These are phyloP conservation scores for Boletus holoroseus DNA, from an alignment of 1,284 basidiomycete species.

Conservation along the genomic window DNA sequence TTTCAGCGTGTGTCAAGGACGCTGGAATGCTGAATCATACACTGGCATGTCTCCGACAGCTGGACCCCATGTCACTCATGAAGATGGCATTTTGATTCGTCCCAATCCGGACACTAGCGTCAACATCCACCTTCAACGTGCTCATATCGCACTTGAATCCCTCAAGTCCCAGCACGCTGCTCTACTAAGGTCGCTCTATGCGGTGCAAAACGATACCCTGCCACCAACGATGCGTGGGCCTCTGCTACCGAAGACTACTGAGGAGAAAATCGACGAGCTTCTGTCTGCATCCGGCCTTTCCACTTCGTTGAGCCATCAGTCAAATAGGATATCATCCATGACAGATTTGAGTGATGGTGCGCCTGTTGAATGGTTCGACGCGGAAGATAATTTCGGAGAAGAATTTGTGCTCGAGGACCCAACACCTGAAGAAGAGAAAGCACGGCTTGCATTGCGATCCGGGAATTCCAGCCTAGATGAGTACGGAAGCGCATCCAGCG, in stretches of 20 bases:
- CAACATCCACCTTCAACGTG: constrained; percentile 35
- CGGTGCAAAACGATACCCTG: constrained; percentile 36
- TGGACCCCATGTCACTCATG: constrained; percentile 18
- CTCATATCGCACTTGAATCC: constrained; percentile 43
- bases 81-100: constrained; percentile 25
- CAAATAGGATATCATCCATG: constrained; percentile 46
- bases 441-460: constrained; percentile 37
- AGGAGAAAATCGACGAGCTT: constrained; percentile 42
- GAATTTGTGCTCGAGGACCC: constrained; percentile 61
- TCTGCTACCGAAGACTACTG: constrained; percentile 44
- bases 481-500: constrained; percentile 39
- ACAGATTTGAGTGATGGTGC: constrained; percentile 53
- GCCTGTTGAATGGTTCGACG: constrained; percentile 69
- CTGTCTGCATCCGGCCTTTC: constrained; percentile 30
- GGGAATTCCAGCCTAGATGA: constrained; percentile 40
- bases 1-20: not conserved
- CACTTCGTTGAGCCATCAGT: constrained; percentile 35
- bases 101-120: constrained; percentile 12
- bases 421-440: constrained; percentile 42
- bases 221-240: constrained; percentile 36
- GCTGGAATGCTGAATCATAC: not conserved
- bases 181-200: constrained; percentile 44
- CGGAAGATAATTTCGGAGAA: constrained; percentile 53
- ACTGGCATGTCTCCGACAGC: constrained; percentile 11
- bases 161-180: constrained; percentile 57